Base-by-base conservation (phyloP, 148 eudicot genomes). In the Persicaria tinctoria region DNA sequence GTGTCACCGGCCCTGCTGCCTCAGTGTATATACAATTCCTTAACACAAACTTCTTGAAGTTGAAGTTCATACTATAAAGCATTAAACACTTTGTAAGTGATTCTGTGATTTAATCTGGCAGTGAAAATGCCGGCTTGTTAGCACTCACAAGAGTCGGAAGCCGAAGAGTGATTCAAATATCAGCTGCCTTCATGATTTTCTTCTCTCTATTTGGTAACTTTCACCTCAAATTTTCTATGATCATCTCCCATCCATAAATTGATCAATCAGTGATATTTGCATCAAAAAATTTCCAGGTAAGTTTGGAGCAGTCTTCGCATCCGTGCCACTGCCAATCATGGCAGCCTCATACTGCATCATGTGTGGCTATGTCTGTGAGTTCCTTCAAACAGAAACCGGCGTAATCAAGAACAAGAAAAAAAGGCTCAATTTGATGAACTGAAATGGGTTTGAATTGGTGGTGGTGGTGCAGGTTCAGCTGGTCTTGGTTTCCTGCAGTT, bases 141-240 rank as follows among this genome's bases (percentile, higher is more conserved):
- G 98, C 90, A 51, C 64, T 91, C 80, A 91, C 98, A 78, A 88
- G 81, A 84, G 86, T 85, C 50, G 95, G 91, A 80, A 91, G 93
- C 72, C 79, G 98, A 83, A 84, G 89, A 76, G 89, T 89, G 16
- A 54, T 88, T 79, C 95, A 91, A 71, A 81, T 91, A 75, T 87
- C 94, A n/a, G 79, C 91, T 8, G 81, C 71, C 5, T 91, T 89
- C 73, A 85, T 89, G 95, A 77, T 93, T 32, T 59, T 89, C 55
- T 89, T 91, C 89, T 93, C 98, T 27, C 50, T 91, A 55, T 76
- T 89, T 32, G 97, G 97, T 89, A 88, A 60, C 56, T 60, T 60
- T 60, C 13, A 60, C 8, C 66, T 60, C 66, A 56, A 56, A 6
- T 56, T 56, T 18, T 17, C 7, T 2, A 50, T 8, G 12, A 0